Percentiles rank a stretch among this genome's conserved stretches.
Evolutionary conservation across 768 basidiomycete species (phyloP).

Genomic region (Suillus subluteus): DNA sequence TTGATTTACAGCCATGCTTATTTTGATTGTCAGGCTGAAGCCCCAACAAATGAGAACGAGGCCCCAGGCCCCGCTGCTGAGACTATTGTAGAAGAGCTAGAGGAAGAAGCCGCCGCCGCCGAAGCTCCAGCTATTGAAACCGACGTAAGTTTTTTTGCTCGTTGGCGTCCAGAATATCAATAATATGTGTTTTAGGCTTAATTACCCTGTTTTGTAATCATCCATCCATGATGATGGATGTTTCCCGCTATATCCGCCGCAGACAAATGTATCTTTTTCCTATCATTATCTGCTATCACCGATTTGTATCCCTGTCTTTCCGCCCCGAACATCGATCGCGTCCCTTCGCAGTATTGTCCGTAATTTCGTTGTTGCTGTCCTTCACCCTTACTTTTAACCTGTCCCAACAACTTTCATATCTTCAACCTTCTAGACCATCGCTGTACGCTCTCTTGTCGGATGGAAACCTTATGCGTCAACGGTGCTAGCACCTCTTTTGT

Average conservation of each 20-base stretch:
- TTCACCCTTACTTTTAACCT: conserved; percentile 25
- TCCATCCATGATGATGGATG: conserved; percentile 19
- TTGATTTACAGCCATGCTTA: background rate
- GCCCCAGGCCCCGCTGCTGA: conserved; percentile 44
- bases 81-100: conserved; percentile 61
- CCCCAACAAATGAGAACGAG: conserved; percentile 40
- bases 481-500: conserved; percentile 18
- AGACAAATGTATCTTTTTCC: conserved; percentile 36
- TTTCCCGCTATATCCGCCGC: conserved; percentile 21
- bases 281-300: conserved; percentile 38
- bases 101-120: conserved; percentile 43
- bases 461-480: conserved; percentile 5
- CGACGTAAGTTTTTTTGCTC: conserved; percentile 21
- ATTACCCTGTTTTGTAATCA: conserved; percentile 19
- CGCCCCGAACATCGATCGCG: conserved; percentile 6
- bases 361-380: conserved; percentile 19
- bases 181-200: conserved; percentile 21
- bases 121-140: conserved; percentile 39
- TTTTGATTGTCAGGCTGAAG: conserved; percentile 33
- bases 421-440: conserved; percentile 14
- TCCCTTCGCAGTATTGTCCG: conserved; percentile 24
- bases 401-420: conserved; percentile 21
- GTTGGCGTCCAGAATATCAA: conserved; percentile 7
- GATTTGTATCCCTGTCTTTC: conserved; percentile 28
- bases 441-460: conserved; percentile 16